A percentile compares a stretch with the other conserved stretches of the same genome.
These are phyloP conservation scores for Amborella trichopoda DNA, from an alignment of 164 flowering plant genomes.

Conservation along the genomic window DNA sequence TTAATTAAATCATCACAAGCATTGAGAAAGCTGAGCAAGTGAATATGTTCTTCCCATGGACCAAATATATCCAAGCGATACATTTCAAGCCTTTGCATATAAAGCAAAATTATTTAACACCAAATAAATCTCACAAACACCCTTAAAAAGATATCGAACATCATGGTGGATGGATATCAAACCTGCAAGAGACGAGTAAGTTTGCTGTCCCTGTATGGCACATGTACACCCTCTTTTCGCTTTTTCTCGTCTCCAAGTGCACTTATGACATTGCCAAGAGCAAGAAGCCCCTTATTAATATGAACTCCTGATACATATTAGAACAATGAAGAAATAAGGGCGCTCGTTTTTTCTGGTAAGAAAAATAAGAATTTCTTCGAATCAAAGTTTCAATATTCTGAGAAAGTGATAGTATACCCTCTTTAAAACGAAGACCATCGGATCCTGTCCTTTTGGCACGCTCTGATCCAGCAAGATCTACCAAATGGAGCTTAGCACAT, in stretches of 20 bases:
- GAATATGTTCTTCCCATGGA: no score
- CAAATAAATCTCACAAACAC: no score
- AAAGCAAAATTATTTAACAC: no score
- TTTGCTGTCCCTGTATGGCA: constrained; percentile 98
- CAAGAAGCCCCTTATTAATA: constrained; percentile 95
- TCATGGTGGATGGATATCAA: no score
- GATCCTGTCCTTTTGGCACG: constrained; percentile 98
- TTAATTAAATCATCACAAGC: constrained; percentile 2
- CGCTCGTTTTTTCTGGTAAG: no score
- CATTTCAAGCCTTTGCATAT: no score
- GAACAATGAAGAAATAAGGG: neutral
- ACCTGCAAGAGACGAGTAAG: constrained; percentile 99
- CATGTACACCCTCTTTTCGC: constrained; percentile 89
- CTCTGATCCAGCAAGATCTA: constrained; percentile 99
- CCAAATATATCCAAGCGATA: no score
- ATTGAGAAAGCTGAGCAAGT: no score
- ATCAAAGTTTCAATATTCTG: neutral
- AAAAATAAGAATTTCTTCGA: no score
- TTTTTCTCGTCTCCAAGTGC: constrained; percentile 99
- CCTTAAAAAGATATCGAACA: no score
- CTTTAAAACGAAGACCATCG: constrained; percentile 96
- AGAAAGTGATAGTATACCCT: constrained; percentile 38
- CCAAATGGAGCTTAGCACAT: constrained; percentile 92
- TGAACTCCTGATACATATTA: constrained; percentile 80
- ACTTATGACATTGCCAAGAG: constrained; percentile 98